A percentile compares a stretch with the other conserved stretches of the same genome.
phyloP scores from a whole-genome alignment of 2,329 filamentous ascomycete species.

The Lecanoromycetidae sp. region DNA sequence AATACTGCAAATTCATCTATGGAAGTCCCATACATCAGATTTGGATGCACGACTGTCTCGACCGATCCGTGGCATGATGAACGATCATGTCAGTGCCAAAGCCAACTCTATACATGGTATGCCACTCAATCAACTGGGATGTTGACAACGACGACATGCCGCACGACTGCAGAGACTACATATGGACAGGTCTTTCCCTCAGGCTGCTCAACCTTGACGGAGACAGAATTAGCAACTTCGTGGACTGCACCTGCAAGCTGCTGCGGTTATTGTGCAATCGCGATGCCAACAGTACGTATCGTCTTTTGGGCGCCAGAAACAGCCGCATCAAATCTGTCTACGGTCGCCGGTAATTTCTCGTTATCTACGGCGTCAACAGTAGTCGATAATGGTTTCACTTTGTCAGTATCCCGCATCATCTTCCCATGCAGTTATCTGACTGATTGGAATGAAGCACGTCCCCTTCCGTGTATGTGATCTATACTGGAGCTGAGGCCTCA shows the following conservation, averaged over 20 bases:
- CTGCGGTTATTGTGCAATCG: background rate
- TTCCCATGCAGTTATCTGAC: background rate
- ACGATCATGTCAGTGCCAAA: background rate
- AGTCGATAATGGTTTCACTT: background rate
- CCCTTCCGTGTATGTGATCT: background rate
- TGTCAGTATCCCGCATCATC: background rate
- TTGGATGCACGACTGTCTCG: background rate
- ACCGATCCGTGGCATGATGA: background rate
- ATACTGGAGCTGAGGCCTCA: background rate
- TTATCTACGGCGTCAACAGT: background rate
- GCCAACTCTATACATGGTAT: background rate
- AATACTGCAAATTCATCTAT: background rate
- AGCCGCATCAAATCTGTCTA: background rate
- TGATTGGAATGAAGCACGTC: background rate
- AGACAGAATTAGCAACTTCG: background rate
- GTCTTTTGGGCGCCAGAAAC: background rate
- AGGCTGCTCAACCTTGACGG: background rate
- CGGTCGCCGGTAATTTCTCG: background rate
- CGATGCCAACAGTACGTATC: background rate
- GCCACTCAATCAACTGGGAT: background rate
- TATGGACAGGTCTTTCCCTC: background rate
- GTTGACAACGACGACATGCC: background rate
- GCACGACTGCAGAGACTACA: background rate
- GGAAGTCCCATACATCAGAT: background rate
- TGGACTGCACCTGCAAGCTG: background rate